Base-by-base conservation (phyloP, 352 stramenopile species). In the Phytophthora cajani region DNA sequence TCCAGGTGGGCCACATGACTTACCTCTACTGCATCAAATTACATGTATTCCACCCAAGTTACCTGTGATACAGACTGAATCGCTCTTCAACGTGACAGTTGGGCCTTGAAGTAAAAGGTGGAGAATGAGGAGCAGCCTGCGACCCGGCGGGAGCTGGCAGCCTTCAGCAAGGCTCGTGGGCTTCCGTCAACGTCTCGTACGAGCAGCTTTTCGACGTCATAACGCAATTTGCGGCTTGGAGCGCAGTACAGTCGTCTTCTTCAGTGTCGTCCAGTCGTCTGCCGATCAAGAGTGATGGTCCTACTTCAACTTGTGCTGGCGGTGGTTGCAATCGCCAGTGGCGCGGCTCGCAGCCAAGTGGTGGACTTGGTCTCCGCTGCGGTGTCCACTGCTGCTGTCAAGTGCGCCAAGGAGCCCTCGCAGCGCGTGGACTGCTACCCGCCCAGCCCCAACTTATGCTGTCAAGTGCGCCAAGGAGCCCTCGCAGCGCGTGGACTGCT, bases 351-450 rank as follows among this genome's bases (percentile, higher is more conserved):
- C 42, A 66, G 60, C 21, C 33, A 53, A n/a, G 57, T 17, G 6
- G 42, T 70, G 16, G 42, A 69, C 10, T 58, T 67, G 19, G 40
- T 60, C 4, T 62, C 61, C 46, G 65, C 64, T 69, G 46, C 50
- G 5, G 55, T 51, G 1, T 40, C 27, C 3, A 47, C 40, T 16
- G 11, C 78, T n/a, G 62, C 71, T 50, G 60, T 51, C 0, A 57
- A 74, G 21, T 87, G 78, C 32, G 58, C 52, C 9, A 66, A 69
- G 47, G 70, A 84, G 49, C 73, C 80, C 0, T 40, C 25, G 5
- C 47, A 70, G 2, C 85, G 85, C 7, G 67, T 94, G 50, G 82
- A 95, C 67, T 97, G 88, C 65, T 95, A 94, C 62, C 88, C 88
- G 23, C 65, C 74, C 10, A 67, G 74, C 14, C 32, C 71, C 10